Conservation (phyloP, 768 basidiomycete species). For the Phallus indusiatus region DNA sequence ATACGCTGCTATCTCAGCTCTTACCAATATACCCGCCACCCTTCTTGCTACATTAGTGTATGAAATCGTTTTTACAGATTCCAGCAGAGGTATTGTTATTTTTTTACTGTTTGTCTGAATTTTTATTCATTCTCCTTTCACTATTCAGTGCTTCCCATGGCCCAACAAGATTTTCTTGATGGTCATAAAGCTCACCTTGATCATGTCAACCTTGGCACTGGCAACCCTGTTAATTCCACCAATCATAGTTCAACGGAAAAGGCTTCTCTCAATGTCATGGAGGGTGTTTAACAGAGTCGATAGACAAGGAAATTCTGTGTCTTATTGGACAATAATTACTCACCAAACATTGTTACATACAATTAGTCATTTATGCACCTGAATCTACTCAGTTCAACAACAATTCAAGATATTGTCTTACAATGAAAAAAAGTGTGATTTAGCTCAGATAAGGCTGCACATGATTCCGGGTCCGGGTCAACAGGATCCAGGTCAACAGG, state of each 20-base stretch:
- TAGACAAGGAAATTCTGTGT: no score
- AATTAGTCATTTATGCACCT: no score
- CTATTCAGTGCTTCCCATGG: conserved; percentile 8
- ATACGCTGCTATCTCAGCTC: conserved; percentile 54
- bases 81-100: conserved; percentile 31
- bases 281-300: not conserved
- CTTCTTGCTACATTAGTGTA: conserved; percentile 45
- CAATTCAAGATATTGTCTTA: no score
- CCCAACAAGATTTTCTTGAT: conserved; percentile 13
- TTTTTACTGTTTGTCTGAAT: not conserved
- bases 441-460: no score
- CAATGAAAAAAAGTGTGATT: no score
- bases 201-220: not conserved
- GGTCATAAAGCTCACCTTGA: conserved; percentile 11
- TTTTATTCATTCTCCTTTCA: not conserved
- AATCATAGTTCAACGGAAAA: not conserved
- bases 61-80: conserved; percentile 48
- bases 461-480: no score
- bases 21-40: conserved; percentile 59
- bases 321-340: no score
- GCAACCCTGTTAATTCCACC: not conserved
- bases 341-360: no score
- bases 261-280: not conserved
- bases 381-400: no score
- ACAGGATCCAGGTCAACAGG: no score